Conservation (phyloP, 352 stramenopile species). For the Pythium aquatile region DNA sequence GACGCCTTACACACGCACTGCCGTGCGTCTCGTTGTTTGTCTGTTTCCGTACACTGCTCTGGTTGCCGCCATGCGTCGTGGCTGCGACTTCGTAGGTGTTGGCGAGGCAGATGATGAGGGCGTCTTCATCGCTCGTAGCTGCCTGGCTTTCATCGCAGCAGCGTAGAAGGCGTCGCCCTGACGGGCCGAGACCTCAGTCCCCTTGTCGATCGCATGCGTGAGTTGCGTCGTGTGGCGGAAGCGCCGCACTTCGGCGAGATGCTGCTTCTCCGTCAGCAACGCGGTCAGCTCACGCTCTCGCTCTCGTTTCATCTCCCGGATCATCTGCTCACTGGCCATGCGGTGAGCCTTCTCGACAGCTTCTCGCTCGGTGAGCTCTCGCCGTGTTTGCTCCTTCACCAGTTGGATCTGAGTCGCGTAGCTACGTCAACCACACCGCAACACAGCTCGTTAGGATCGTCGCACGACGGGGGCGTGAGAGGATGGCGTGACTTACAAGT, state of each 20-base stretch:
- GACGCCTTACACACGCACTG: background rate
- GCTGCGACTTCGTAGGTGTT: background rate
- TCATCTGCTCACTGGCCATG: constrained; percentile 60
- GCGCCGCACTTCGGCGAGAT: constrained; percentile 56
- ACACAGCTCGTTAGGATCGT: background rate
- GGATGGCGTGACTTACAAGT: constrained; percentile 37
- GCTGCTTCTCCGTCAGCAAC: constrained; percentile 55
- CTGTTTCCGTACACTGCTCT: background rate
- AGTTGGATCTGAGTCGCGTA: constrained; percentile 70
- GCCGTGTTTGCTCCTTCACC: constrained; percentile 58
- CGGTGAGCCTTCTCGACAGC: constrained; percentile 70
- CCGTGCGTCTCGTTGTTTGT: background rate
- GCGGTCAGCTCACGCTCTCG: constrained; percentile 51
- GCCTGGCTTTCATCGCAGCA: constrained; percentile 60
- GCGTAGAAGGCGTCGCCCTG: constrained; percentile 63
- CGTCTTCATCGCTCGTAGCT: constrained; percentile 18
- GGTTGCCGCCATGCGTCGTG: background rate
- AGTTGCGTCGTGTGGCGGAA: constrained; percentile 51
- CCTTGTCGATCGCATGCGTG: constrained; percentile 37
- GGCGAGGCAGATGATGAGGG: background rate
- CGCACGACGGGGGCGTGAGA: too few species aligned
- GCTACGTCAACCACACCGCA: constrained; percentile 13
- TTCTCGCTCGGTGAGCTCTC: constrained; percentile 56
- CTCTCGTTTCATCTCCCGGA: constrained; percentile 62
- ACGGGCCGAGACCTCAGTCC: constrained; percentile 30